These are phyloP conservation scores for Canna indica DNA, from an alignment of 176 grass and related monocot species.

Conservation along the genomic window DNA sequence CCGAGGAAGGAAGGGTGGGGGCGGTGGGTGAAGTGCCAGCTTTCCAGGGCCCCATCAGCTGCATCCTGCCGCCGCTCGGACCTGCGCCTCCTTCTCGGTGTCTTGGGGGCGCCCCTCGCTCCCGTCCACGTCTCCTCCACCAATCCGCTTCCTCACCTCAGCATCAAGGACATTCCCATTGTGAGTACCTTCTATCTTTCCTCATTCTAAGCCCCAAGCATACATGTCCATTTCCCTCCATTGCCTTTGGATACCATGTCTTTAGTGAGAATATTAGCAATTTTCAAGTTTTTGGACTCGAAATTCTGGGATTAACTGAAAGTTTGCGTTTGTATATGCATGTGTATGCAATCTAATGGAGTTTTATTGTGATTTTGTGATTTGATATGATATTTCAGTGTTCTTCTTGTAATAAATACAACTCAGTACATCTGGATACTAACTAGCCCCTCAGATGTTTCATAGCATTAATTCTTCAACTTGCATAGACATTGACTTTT, in stretches of 20 bases:
- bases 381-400: neutral
- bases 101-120: neutral
- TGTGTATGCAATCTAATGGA: too few relatives aligned
- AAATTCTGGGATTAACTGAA: neutral
- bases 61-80: neutral
- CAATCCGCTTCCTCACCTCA: neutral
- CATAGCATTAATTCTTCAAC: neutral
- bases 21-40: neutral
- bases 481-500: neutral
- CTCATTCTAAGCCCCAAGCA: neutral
- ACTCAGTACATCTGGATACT: neutral
- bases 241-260: neutral
- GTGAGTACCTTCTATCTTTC: constrained; percentile 1
- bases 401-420: neutral
- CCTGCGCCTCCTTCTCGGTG: neutral
- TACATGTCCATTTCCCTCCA: neutral
- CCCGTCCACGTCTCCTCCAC: neutral
- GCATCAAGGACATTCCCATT: neutral
- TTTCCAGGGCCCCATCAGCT: neutral
- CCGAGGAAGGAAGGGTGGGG: neutral
- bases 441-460: neutral
- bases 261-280: neutral
- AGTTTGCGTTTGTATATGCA: neutral
- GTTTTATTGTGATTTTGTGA: neutral
- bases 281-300: neutral